Conservation (phyloP, 192 early-diverging fungal species). For the Geranomyces variabilis region DNA sequence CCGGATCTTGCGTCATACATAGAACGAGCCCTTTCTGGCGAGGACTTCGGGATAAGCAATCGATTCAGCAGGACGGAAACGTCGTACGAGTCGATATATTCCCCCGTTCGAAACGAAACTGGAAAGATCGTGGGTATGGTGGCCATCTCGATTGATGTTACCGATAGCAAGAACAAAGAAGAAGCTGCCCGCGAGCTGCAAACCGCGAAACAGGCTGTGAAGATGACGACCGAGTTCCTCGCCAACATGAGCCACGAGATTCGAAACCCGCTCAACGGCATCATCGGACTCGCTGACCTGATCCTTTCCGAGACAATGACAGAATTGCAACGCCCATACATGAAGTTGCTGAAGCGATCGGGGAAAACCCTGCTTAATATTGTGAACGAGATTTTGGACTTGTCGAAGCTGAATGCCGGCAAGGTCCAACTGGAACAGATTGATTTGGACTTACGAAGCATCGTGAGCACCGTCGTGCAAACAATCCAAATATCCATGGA, state of each 20-base stretch:
- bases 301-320: slow-evolving; percentile 14
- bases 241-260: slow-evolving; percentile 13
- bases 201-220: slow-evolving; percentile 12
- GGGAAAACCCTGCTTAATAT: slow-evolving; percentile 7
- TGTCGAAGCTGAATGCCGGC: slow-evolving; percentile 22
- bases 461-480: slow-evolving; percentile 10
- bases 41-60: background rate
- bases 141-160: slow-evolving; percentile 20
- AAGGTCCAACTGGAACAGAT: slow-evolving; percentile 6
- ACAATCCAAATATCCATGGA: slow-evolving; percentile 5
- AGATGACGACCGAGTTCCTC: slow-evolving; percentile 13
- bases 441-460: slow-evolving; percentile 4
- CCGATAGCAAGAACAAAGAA: slow-evolving; percentile 19
- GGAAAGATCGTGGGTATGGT: slow-evolving; percentile 13
- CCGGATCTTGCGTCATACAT: no score
- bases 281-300: slow-evolving; percentile 17
- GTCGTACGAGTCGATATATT: slow-evolving; percentile 14
- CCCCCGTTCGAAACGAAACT: background rate
- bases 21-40: background rate
- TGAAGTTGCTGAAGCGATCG: background rate
- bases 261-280: slow-evolving; percentile 18
- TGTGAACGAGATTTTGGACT: slow-evolving; percentile 24
- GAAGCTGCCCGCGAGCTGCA: background rate
- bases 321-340: slow-evolving; percentile 12
- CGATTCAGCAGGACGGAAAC: background rate